Evolutionary conservation across 2,329 filamentous ascomycete species (phyloP).

Genomic region (Epichloe sp.): DNA sequence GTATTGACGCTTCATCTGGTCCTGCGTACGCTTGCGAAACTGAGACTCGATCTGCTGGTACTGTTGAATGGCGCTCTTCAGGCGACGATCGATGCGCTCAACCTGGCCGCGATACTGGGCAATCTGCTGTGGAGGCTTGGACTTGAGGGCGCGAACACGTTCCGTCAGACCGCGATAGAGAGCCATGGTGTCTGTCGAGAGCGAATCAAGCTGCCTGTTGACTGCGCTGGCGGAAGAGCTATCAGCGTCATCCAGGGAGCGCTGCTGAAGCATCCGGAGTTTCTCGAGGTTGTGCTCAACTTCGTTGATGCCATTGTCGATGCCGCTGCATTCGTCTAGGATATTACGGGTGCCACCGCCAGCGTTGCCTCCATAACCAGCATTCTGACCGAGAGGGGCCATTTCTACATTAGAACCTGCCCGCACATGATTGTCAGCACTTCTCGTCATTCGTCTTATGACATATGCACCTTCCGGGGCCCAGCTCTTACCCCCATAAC

Average conservation of each 20-base stretch:
- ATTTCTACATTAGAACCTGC: slow-evolving; percentile 52
- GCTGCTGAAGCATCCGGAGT: slow-evolving; percentile 57
- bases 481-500: slow-evolving; percentile 17
- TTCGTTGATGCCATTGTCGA: slow-evolving; percentile 63
- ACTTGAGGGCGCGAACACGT: slow-evolving; percentile 72
- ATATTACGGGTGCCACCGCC: slow-evolving; percentile 56
- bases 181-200: slow-evolving; percentile 70
- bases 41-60: slow-evolving; percentile 72
- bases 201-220: slow-evolving; percentile 56
- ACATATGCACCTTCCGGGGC: background rate
- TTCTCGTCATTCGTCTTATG: background rate
- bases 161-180: slow-evolving; percentile 68
- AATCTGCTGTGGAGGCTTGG: slow-evolving; percentile 59
- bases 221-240: slow-evolving; percentile 52
- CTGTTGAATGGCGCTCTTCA: slow-evolving; percentile 68
- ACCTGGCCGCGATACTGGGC: slow-evolving; percentile 69
- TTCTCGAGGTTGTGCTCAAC: slow-evolving; percentile 61
- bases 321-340: slow-evolving; percentile 71
- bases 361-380: slow-evolving; percentile 26
- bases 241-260: slow-evolving; percentile 65
- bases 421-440: background rate
- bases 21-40: slow-evolving; percentile 67
- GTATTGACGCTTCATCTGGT: slow-evolving; percentile 81
- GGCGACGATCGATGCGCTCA: slow-evolving; percentile 61
- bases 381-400: slow-evolving; percentile 47